phyloP scores from a whole-genome alignment of 2,329 filamentous ascomycete genomes.

The Exophiala bonariae region DNA sequence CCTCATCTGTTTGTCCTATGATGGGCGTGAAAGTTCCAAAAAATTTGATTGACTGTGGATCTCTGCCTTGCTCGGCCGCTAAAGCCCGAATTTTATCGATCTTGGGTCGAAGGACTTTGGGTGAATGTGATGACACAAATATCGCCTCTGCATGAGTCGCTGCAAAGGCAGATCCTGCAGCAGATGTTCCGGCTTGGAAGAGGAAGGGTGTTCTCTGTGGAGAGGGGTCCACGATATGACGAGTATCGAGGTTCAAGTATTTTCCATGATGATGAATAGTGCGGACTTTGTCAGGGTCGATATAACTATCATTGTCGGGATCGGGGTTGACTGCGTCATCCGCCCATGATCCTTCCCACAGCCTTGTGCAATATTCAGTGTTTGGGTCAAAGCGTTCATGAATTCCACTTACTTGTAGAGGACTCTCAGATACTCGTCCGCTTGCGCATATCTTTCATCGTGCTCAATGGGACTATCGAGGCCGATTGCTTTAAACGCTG shows the following conservation, averaged over 20 bases:
- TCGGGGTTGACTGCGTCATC: constrained; percentile 59
- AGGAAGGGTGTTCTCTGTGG: constrained; percentile 59
- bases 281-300: constrained; percentile 59
- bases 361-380: constrained; percentile 38
- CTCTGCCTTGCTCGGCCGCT: constrained; percentile 53
- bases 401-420: constrained; percentile 56
- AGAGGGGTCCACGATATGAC: constrained; percentile 55
- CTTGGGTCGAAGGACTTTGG: constrained; percentile 50
- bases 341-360: constrained; percentile 59
- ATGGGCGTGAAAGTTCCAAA: constrained; percentile 54
- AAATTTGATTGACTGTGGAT: constrained; percentile 59
- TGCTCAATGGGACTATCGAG: constrained; percentile 59
- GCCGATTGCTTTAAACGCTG: constrained; percentile 63
- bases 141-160: constrained; percentile 61
- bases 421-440: constrained; percentile 62
- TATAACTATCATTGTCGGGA: constrained; percentile 55
- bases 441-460: constrained; percentile 61
- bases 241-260: constrained; percentile 45
- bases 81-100: constrained; percentile 55
- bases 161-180: constrained; percentile 58
- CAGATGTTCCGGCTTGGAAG: constrained; percentile 61
- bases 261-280: constrained; percentile 62
- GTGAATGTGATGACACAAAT: constrained; percentile 58
- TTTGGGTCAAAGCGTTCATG: too few relatives aligned
- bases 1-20: constrained; percentile 51